A percentile compares a stretch with the other conserved stretches of the same genome.
These are phyloP conservation scores for Lachnellula cervina DNA, from an alignment of 2,329 filamentous ascomycete species.

Conservation along the genomic window DNA sequence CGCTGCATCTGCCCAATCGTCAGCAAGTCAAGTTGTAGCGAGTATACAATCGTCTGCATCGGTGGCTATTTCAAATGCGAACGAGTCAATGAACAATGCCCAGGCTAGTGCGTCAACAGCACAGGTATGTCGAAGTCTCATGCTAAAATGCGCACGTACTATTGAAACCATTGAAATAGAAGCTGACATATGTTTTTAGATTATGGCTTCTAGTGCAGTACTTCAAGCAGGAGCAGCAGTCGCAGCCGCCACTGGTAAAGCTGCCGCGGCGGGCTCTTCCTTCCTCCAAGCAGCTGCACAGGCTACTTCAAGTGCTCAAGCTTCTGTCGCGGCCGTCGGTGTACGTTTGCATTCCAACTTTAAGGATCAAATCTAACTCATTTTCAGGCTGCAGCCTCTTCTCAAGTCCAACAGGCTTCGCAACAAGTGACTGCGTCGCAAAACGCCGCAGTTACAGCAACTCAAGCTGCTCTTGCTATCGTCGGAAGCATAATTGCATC, in stretches of 20 bases:
- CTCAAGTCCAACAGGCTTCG: conserved; percentile 17
- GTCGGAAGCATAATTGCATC: conserved; percentile 40
- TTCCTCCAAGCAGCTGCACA: conserved; percentile 25
- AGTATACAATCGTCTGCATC: conserved; percentile 22
- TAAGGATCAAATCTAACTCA: not conserved
- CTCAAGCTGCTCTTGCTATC: conserved; percentile 39
- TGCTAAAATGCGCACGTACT: not conserved
- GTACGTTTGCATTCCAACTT: conserved; percentile 13
- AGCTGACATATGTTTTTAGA: conserved; percentile 11
- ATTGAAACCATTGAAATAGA: not conserved
- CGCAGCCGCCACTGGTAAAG: conserved; percentile 28
- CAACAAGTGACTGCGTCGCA: conserved; percentile 27
- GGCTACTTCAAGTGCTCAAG: conserved; percentile 14
- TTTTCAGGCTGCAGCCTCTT: conserved; percentile 20
- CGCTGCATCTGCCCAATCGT: conserved; percentile 19
- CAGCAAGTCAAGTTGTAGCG: conserved; percentile 21
- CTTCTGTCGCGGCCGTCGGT: conserved; percentile 14
- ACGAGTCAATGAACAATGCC: conserved; percentile 16
- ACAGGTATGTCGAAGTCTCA: conserved; percentile 16
- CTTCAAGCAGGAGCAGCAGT: conserved; percentile 26
- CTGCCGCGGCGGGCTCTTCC: conserved; percentile 26
- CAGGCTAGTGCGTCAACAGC: conserved; percentile 18
- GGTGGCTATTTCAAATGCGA: conserved; percentile 20
- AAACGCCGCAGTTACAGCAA: conserved; percentile 37
- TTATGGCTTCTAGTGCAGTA: conserved; percentile 20